Conservation (phyloP, 2,329 filamentous ascomycete species). For the Tolypocladium endophyticum region DNA sequence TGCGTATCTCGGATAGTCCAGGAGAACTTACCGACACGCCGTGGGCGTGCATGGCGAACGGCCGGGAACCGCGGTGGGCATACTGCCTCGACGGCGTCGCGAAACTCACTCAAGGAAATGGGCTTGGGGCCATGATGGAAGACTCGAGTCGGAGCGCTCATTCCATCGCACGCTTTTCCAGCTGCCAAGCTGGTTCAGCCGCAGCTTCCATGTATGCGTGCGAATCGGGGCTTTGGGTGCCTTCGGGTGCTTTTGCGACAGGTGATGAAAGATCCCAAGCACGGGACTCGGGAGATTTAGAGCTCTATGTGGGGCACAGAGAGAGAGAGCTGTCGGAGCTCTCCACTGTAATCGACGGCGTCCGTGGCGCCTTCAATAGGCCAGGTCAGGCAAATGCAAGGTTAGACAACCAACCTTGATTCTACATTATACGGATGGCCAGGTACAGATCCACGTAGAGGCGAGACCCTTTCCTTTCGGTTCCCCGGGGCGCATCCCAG, state of each 20-base stretch:
- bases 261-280: background rate
- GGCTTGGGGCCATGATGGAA: constrained; percentile 27
- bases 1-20: background rate
- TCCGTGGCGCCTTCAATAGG: too few relatives aligned
- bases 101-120: constrained; percentile 25
- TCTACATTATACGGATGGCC: background rate
- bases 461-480: background rate
- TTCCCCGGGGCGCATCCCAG: background rate
- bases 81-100: constrained; percentile 37
- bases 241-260: background rate
- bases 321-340: background rate
- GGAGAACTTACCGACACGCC: constrained; percentile 30
- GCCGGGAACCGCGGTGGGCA: constrained; percentile 39
- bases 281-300: background rate
- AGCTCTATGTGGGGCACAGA: background rate
- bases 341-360: background rate
- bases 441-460: background rate
- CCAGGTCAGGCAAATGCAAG: too few relatives aligned
- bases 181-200: background rate
- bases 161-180: constrained; percentile 16
- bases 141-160: constrained; percentile 20
- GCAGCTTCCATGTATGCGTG: background rate
- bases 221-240: background rate
- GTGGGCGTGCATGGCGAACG: constrained; percentile 19
- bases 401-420: too few relatives aligned